Evolutionary conservation across 2,329 filamentous ascomycete species (phyloP).

Genomic region (Alternaria triticina): DNA sequence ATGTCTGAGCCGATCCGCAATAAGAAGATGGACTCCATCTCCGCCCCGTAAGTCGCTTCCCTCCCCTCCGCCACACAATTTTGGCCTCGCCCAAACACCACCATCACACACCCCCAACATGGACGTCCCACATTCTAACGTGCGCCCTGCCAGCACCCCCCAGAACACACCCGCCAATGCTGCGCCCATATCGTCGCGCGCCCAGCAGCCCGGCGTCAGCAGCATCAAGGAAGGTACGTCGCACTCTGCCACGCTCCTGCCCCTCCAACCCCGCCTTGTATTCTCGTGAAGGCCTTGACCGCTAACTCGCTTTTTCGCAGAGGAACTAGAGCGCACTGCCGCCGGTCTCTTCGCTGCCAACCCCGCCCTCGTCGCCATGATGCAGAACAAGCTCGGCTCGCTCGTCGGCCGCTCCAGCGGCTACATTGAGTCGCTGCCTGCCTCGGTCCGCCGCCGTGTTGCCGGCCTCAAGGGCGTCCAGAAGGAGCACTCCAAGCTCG

Average conservation of each 20-base stretch:
- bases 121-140: conserved; percentile 44
- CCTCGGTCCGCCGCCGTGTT: conserved; percentile 88
- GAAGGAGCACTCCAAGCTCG: conserved; percentile 97
- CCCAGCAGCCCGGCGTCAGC: conserved; percentile 89
- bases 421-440: conserved; percentile 95
- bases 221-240: conserved; percentile 94
- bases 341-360: conserved; percentile 96
- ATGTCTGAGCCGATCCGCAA: conserved; percentile 75
- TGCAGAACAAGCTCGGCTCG: conserved; percentile 92
- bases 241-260: conserved; percentile 20
- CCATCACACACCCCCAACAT: conserved; percentile 26
- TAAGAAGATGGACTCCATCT: conserved; percentile 66
- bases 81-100: conserved; percentile 21
- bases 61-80: conserved; percentile 32
- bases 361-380: conserved; percentile 93
- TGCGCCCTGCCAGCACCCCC: conserved; percentile 72
- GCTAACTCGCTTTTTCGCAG: conserved; percentile 60
- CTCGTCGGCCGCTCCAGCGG: conserved; percentile 95
- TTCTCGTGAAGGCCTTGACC: conserved; percentile 37
- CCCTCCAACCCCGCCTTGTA: conserved; percentile 39
- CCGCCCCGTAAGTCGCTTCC: conserved; percentile 65
- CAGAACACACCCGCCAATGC: conserved; percentile 97
- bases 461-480: conserved; percentile 96
- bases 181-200: conserved; percentile 96
- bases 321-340: conserved; percentile 88